Percentiles rank a stretch among this genome's conserved stretches.
These are phyloP conservation scores for Lycium ferocissimum DNA, from an alignment of 257 asterid species.

Conservation along the genomic window DNA sequence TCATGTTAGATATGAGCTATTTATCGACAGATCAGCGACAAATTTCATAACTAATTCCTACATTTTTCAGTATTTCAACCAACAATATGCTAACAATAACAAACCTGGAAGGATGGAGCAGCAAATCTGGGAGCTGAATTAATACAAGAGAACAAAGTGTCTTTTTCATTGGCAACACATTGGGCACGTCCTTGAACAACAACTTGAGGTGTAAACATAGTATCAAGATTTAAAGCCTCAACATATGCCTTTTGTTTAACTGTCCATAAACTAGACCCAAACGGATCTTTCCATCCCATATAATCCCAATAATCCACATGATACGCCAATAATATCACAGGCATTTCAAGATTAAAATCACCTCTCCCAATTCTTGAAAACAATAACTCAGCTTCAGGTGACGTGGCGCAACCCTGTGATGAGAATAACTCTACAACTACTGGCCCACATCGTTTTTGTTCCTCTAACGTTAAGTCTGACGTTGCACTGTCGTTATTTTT, in stretches of 20 bases:
- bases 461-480: constrained; percentile 64
- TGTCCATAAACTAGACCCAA: constrained; percentile 86
- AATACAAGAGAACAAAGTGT: constrained; percentile 58
- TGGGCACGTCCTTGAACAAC: constrained; percentile 83
- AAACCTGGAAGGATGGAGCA: constrained; percentile 78
- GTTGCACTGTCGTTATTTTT: constrained; percentile 45
- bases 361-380: constrained; percentile 90
- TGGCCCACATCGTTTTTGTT: constrained; percentile 64
- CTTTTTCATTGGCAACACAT: constrained; percentile 63
- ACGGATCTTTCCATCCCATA: constrained; percentile 92
- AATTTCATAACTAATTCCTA: too few species aligned
- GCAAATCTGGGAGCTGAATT: constrained; percentile 64
- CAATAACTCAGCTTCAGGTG: constrained; percentile 85
- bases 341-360: constrained; percentile 68
- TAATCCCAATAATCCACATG: constrained; percentile 96
- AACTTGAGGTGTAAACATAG: constrained; percentile 77
- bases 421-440: constrained; percentile 89
- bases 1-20: too few species aligned
- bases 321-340: constrained; percentile 70
- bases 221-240: constrained; percentile 68
- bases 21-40: too few species aligned
- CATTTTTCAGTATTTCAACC: not conserved
- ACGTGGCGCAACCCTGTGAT: constrained; percentile 93
- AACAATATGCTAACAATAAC: not conserved
- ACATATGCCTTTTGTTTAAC: constrained; percentile 87